Percentiles rank a stretch among this genome's conserved stretches.
Evolutionary conservation across 2,329 filamentous ascomycete genomes (phyloP).

Genomic region (Plectosphaerella cucumerina): DNA sequence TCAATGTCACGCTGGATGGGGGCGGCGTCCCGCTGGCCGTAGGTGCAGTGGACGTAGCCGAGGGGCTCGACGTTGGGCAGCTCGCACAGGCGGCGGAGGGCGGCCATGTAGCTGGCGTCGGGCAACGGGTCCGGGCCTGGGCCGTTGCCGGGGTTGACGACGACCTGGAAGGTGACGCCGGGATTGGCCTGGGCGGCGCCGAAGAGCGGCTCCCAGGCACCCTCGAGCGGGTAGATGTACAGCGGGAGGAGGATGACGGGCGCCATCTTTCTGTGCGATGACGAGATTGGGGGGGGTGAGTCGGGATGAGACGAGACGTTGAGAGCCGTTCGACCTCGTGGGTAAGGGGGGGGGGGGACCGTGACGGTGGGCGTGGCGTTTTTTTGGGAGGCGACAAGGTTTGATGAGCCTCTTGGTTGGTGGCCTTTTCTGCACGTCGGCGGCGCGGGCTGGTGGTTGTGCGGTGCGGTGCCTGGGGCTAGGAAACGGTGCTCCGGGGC

Average conservation of each 20-base stretch:
- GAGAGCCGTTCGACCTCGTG: not conserved
- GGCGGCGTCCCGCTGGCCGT: conserved; percentile 15
- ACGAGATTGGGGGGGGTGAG: not conserved
- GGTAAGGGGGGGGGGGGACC: not conserved
- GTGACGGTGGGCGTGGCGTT: not conserved
- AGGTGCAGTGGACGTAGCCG: conserved; percentile 26
- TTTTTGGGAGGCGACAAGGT: not conserved
- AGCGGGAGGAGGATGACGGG: conserved; percentile 23
- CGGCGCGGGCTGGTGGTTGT: not conserved
- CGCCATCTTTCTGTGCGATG: not conserved
- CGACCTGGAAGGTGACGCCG: conserved; percentile 20
- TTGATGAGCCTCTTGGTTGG: not conserved
- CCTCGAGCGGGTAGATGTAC: conserved; percentile 26
- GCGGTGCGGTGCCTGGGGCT: no score
- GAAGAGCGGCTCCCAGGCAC: conserved; percentile 24
- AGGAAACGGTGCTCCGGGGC: no score
- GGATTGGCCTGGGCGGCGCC: conserved; percentile 16
- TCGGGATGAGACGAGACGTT: not conserved
- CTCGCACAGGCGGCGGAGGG: conserved; percentile 15
- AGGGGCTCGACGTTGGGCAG: conserved; percentile 21
- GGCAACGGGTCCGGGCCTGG: conserved; percentile 19
- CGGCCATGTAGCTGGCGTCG: conserved; percentile 21
- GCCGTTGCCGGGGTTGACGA: conserved; percentile 26
- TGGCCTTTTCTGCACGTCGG: no score
- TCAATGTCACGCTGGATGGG: conserved; percentile 32